These are phyloP conservation scores for Xenoacremonium recifei DNA, from an alignment of 2,329 filamentous ascomycete species.

Conservation along the genomic window DNA sequence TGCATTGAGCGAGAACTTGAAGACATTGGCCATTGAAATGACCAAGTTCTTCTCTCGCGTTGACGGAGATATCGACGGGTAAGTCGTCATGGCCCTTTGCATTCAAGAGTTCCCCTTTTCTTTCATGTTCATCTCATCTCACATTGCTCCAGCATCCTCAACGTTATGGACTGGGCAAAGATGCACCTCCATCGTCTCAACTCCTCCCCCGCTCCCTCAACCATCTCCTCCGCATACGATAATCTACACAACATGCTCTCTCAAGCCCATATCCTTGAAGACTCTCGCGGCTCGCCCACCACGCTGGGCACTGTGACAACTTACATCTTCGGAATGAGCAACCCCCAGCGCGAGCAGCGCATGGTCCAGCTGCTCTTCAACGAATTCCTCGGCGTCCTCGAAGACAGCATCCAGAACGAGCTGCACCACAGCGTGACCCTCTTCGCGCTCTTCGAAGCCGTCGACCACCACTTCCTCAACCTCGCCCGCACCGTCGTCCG, in stretches of 20 bases:
- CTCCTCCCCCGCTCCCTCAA: constrained; percentile 53
- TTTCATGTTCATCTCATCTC: constrained; percentile 9
- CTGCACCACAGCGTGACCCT: constrained; percentile 76
- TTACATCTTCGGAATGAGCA: constrained; percentile 75
- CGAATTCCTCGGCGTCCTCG: constrained; percentile 82
- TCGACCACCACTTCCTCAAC: constrained; percentile 88
- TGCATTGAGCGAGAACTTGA: constrained; percentile 80
- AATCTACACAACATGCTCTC: constrained; percentile 80
- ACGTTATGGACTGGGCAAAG: constrained; percentile 95
- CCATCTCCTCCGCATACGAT: constrained; percentile 70
- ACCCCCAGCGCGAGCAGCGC: constrained; percentile 74
- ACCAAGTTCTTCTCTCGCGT: constrained; percentile 93
- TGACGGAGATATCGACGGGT: constrained; percentile 87
- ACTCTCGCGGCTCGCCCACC: constrained; percentile 58
- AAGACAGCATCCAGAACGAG: constrained; percentile 85
- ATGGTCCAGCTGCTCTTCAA: constrained; percentile 81
- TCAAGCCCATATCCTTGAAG: constrained; percentile 59
- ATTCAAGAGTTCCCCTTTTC: neutral
- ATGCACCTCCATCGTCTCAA: constrained; percentile 75
- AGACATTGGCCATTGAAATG: constrained; percentile 79
- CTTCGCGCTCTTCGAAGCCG: constrained; percentile 86
- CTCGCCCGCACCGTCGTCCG: constrained; percentile 81
- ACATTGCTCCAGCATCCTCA: constrained; percentile 64
- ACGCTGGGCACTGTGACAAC: constrained; percentile 67
- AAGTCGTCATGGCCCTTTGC: constrained; percentile 28